Base-by-base conservation (phyloP, 768 basidiomycete species). In the Amanita pseudoporphyria region DNA sequence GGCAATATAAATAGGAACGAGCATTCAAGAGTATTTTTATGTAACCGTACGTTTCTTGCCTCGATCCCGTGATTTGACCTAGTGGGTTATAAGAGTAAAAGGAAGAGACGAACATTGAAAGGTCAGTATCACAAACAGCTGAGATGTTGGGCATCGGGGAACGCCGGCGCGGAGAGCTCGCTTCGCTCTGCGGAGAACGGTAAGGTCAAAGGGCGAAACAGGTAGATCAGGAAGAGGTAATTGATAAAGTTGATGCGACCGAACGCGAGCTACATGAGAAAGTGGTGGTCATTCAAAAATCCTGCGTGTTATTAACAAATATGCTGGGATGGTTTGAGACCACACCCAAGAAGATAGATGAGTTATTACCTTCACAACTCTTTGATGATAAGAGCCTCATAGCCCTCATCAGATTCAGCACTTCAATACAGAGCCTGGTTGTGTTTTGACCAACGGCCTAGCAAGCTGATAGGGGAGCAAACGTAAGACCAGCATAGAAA, bases 101-200 rank as follows among this genome's bases (percentile, higher is more conserved):
- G n/a, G 35, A 45, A 48, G 44, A 39, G 10, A 39, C 45, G 9
- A 22, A 42, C n/a, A n/a, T n/a, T n/a, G 35, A 19, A 14, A 12
- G 35, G 22, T 21, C 42, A 45, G 10, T 5, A 10, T 67, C n/a
- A 58, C 62, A 28, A 55, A 71, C 92, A 0, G 85, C 91, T 1
- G 92, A 94, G 49, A 98, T 98, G 60, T 98, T 95, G 63, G 98
- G 78, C 95, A 99, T 98, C 1, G 95, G 95, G 0, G 92, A 96
- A 67, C 98, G 95, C 95, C 95, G 98, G 45, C 92, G 77, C 0
- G 97, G 73, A 0, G 93, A 93, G 0, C 94, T 92, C 0, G 93
- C 90, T 63, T 98, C 97, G 56, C 97, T 90, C 89, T 94, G 53
- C 22, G 10, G 22, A 24, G 16, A 21, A 18, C 32, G 21, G 43